Percentiles rank a stretch among this genome's conserved stretches.
Evolutionary conservation across 768 basidiomycete genomes (phyloP).

Genomic region (Dacryopinax spathularia): DNA sequence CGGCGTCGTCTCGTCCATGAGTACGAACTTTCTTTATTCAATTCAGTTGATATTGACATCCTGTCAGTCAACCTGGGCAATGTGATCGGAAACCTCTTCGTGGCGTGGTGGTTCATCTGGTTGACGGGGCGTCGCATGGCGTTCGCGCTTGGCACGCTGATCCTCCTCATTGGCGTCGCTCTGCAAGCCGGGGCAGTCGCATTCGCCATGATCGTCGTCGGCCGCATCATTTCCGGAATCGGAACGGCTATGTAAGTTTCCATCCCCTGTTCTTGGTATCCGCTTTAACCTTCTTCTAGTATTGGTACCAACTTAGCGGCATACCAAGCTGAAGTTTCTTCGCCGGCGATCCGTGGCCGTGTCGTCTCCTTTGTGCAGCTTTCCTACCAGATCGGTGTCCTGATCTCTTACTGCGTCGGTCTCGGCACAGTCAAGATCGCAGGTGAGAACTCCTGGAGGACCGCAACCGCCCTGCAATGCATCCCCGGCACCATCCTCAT

Average conservation of each 20-base stretch:
- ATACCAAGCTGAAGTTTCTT: background rate
- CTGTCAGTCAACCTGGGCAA: background rate
- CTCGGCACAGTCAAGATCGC: background rate
- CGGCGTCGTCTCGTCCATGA: background rate
- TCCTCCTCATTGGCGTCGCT: background rate
- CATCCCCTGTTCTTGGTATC: background rate
- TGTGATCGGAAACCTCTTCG: background rate
- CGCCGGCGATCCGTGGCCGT: background rate
- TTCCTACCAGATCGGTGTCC: background rate
- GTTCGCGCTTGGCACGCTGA: background rate
- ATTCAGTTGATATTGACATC: too few species aligned
- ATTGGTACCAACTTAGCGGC: background rate
- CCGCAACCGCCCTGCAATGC: background rate
- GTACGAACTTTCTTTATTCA: background rate
- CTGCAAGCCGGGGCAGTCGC: background rate
- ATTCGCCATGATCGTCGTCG: background rate
- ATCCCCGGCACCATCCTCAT: background rate
- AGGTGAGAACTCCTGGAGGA: background rate
- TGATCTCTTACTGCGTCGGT: background rate
- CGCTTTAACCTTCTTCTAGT: background rate
- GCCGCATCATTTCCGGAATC: background rate
- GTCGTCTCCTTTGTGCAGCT: background rate
- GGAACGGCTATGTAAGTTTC: background rate
- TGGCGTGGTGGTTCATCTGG: constrained; percentile 2
- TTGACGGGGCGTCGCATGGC: background rate